Conservation (phyloP, 139 green algal genomes). For the Picochlorum sp. region DNA sequence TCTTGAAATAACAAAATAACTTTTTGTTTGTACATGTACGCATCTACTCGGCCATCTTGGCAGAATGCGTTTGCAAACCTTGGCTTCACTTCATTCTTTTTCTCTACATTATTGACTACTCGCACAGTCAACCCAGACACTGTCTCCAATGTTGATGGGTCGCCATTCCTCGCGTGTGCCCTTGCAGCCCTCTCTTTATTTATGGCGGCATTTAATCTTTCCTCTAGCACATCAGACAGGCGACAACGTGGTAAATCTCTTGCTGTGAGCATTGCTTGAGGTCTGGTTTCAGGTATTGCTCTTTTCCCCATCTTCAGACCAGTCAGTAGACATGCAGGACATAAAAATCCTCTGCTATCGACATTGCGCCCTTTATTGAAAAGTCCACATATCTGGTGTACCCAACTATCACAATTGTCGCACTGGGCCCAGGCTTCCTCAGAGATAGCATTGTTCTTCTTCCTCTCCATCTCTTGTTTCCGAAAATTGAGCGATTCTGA, state of each 20-base stretch:
- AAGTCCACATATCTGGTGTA: conserved; percentile 93
- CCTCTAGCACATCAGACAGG: conserved; percentile 57
- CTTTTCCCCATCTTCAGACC: conserved; percentile 35
- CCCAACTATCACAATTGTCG: conserved; percentile 88
- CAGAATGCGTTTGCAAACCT: conserved; percentile 71
- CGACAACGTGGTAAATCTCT: conserved; percentile 70
- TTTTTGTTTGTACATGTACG: conserved; percentile 84
- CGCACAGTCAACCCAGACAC: conserved; percentile 68
- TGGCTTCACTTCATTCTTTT: conserved; percentile 77
- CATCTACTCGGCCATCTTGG: conserved; percentile 45
- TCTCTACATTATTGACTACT: conserved; percentile 88
- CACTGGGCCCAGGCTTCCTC: conserved; percentile 95
- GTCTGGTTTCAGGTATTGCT: conserved; percentile 44
- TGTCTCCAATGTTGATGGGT: conserved; percentile 38
- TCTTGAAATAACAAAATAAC: conserved; percentile 91
- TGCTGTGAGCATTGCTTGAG: conserved; percentile 80
- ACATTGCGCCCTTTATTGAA: conserved; percentile 95
- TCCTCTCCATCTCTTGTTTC: conserved; percentile 61
- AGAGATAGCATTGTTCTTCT: conserved; percentile 87
- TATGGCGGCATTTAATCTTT: conserved; percentile 8
- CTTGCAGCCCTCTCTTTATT: conserved; percentile 10
- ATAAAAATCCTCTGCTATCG: conserved; percentile 76
- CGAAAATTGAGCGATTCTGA: conserved; percentile 20
- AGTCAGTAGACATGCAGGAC: conserved; percentile 75
- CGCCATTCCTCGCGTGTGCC: conserved; percentile 17